Evolutionary conservation across 257 asterid genomes (phyloP).

Genomic region (Penstemon davidsonii): DNA sequence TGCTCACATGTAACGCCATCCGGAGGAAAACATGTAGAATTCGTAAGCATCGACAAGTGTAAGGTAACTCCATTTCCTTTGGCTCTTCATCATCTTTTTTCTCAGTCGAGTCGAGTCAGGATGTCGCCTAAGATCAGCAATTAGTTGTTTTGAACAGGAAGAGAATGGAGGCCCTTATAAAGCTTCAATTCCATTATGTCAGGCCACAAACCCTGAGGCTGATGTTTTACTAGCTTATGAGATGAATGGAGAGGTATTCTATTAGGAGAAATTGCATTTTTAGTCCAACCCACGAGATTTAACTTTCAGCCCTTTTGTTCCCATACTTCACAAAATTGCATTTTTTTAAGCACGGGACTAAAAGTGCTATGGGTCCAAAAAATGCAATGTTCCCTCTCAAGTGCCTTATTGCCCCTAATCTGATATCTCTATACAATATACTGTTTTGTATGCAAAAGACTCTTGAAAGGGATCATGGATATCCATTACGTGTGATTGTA

Average conservation of each 20-base stretch:
- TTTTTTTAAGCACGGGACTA: too few relatives aligned
- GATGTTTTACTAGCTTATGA: conserved; percentile 96
- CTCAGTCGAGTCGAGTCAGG: conserved; percentile 13
- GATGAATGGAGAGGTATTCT: conserved; percentile 92
- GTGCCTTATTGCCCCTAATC: too few relatives aligned
- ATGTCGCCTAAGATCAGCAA: conserved; percentile 22
- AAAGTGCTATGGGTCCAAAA: too few relatives aligned
- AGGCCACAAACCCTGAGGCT: conserved; percentile 90
- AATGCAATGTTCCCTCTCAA: too few relatives aligned
- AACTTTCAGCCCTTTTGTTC: too few relatives aligned
- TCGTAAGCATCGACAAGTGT: conserved; percentile 95
- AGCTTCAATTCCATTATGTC: conserved; percentile 86
- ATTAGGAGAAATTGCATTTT: background rate
- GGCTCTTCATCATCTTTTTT: conserved; percentile 17
- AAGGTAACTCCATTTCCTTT: conserved; percentile 53
- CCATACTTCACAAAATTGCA: too few relatives aligned
- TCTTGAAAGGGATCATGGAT: conserved; percentile 96
- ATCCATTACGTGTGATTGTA: conserved; percentile 92
- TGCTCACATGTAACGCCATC: conserved; percentile 53
- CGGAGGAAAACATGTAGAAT: conserved; percentile 90
- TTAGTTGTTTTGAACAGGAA: conserved; percentile 51
- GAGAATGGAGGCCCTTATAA: conserved; percentile 98
- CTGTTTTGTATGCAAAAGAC: conserved; percentile 42
- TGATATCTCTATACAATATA: conserved; percentile 6
- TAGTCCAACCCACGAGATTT: too few relatives aligned